Percentiles rank a stretch among this genome's conserved stretches.
These are phyloP conservation scores for Alternaria arborescens DNA, from an alignment of 2,329 filamentous ascomycete species.

Conservation along the genomic window DNA sequence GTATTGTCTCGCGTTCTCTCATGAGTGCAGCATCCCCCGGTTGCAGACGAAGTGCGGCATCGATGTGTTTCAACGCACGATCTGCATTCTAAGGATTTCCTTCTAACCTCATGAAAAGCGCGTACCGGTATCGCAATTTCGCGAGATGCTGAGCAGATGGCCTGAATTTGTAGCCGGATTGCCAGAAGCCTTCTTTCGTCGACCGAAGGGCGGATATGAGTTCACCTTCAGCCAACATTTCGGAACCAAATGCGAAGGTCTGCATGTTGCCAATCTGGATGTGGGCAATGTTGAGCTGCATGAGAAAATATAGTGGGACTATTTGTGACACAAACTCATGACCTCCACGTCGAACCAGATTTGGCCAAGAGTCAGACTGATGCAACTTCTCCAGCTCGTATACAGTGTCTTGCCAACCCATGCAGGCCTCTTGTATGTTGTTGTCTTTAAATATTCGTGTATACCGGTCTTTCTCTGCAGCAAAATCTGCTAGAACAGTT, in stretches of 20 bases:
- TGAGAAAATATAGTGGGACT: constrained; percentile 25
- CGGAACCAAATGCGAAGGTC: background rate
- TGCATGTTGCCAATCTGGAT: constrained; percentile 13
- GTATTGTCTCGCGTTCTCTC: constrained; percentile 14
- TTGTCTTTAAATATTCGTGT: constrained; percentile 11
- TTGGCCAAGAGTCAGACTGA: constrained; percentile 18
- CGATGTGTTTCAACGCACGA: constrained; percentile 3
- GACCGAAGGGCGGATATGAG: constrained; percentile 6
- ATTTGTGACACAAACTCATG: constrained; percentile 21
- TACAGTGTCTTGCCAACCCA: constrained; percentile 19
- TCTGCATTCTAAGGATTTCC: background rate
- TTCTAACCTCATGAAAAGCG: constrained; percentile 15
- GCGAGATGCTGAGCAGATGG: constrained; percentile 14
- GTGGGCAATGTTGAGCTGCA: constrained; percentile 28
- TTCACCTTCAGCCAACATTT: constrained; percentile 7
- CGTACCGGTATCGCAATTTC: constrained; percentile 19
- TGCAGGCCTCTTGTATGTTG: background rate
- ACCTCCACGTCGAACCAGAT: constrained; percentile 12
- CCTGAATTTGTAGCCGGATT: constrained; percentile 11
- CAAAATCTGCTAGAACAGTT: constrained; percentile 13
- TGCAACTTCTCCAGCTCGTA: constrained; percentile 20
- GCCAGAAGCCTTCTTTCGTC: constrained; percentile 17
- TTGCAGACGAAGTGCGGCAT: constrained; percentile 2
- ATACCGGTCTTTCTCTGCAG: constrained; percentile 21
- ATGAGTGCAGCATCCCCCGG: constrained; percentile 15